Base-by-base conservation (phyloP, 2,329 filamentous ascomycete genomes). In the Zarea fungicola region DNA sequence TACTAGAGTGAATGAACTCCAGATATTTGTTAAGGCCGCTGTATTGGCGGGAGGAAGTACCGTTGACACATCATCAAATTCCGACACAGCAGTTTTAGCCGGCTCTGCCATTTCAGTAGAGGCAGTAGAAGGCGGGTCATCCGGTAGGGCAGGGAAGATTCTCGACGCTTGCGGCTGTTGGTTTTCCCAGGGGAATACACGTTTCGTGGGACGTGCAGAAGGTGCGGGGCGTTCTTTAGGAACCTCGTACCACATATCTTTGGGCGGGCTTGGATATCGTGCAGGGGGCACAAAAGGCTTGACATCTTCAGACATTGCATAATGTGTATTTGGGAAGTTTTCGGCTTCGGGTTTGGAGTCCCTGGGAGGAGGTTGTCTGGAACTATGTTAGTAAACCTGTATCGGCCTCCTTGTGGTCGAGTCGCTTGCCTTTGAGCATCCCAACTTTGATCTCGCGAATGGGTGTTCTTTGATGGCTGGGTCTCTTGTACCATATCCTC, bases 181-280 rank as follows among this genome's bases (percentile, higher is more conserved):
- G 35, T 67, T 69, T 65, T 99, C 93, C 93, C 93, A 99, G 1
- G 93, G 93, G 65, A 99, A 99, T 42, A 97, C 84, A 3, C 83
- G 77, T 41, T 78, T 76, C 13, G 83, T 78, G 52, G 72, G 78
- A 55, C 83, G 73, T 36, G 76, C 57, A n/a, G 61, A 59, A 21
- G 66, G 71, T 41, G 80, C 75, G 19, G 81, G 80, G 16, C 73
- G 72, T 51, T 80, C 76, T 54, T 76, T 81, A 5, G 90, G 90
- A 29, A 95, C 78, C 58, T 92, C 74, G 63, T 93, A 96, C 77
- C 85, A 93, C 88, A 96, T 91, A 61, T 91, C 80, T 64, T 78
- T 86, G 0, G 91, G 89, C 16, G 89, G 88, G 60, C 89, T 87
- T 3, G 91, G 88, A 60, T 95, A 93, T 46, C 80, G 76, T 52